A percentile compares a stretch with the other conserved stretches of the same genome.
Evolutionary conservation across 2,329 filamentous ascomycete species (phyloP).

Genomic region (Onygenales sp.): DNA sequence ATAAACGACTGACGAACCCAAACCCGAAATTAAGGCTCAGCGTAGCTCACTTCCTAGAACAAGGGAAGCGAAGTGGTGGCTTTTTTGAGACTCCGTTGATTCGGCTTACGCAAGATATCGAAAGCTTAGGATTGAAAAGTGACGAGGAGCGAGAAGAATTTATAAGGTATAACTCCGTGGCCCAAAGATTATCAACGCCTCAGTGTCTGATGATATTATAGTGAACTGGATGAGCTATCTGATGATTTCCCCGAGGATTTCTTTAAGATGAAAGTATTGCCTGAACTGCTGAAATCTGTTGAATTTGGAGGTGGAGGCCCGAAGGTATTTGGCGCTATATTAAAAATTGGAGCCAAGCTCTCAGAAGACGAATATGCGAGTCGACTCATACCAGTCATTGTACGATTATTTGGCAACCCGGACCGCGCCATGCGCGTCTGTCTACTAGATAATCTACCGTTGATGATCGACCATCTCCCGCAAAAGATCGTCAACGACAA

Average conservation of each 20-base stretch:
- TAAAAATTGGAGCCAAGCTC: slow-evolving; percentile 84
- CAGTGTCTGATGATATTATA: slow-evolving; percentile 15
- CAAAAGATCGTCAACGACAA: slow-evolving; percentile 91
- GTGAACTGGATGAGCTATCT: slow-evolving; percentile 71
- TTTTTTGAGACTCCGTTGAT: slow-evolving; percentile 94
- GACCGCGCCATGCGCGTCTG: slow-evolving; percentile 89
- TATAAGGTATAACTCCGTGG: slow-evolving; percentile 47
- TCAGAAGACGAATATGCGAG: slow-evolving; percentile 81
- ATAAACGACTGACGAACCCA: slow-evolving; percentile 77
- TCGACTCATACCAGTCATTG: slow-evolving; percentile 73
- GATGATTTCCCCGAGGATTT: slow-evolving; percentile 97
- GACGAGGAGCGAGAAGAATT: slow-evolving; percentile 78
- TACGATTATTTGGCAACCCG: slow-evolving; percentile 81
- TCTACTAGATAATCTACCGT: slow-evolving; percentile 73
- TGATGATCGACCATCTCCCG: slow-evolving; percentile 83
- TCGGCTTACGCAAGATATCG: slow-evolving; percentile 82
- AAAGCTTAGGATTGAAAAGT: slow-evolving; percentile 81
- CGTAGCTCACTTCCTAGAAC: slow-evolving; percentile 77
- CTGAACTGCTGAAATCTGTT: slow-evolving; percentile 95
- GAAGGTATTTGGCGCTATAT: slow-evolving; percentile 76
- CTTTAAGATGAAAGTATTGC: slow-evolving; percentile 93
- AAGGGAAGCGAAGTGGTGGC: slow-evolving; percentile 68
- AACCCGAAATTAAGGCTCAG: slow-evolving; percentile 85
- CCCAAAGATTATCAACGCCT: background rate
- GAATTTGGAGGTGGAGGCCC: slow-evolving; percentile 94